Percentiles rank a stretch among this genome's conserved stretches.
Conservation (phyloP, 2,329 filamentous ascomycete genomes). For the Alternaria postmessia region DNA sequence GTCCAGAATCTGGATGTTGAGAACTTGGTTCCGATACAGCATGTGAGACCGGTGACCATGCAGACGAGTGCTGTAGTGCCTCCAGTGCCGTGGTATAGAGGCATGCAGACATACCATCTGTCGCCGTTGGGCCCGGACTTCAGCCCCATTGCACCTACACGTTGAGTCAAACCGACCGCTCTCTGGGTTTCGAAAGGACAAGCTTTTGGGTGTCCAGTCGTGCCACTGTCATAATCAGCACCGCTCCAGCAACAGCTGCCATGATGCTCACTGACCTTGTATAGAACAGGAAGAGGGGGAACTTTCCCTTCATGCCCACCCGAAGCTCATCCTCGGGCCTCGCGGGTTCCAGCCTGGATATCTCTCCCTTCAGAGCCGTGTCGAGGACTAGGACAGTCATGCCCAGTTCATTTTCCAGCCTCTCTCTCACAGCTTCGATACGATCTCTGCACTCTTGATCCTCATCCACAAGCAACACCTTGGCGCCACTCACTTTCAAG, state of each 20-base stretch:
- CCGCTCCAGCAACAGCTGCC: neutral
- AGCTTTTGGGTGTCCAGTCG: constrained; percentile 78
- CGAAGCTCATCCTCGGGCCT: constrained; percentile 66
- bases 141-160: constrained; percentile 49
- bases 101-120: constrained; percentile 80
- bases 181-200: constrained; percentile 66
- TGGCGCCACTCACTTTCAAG: constrained; percentile 64
- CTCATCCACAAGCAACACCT: constrained; percentile 57
- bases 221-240: constrained; percentile 62
- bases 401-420: constrained; percentile 64
- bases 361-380: constrained; percentile 56
- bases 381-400: constrained; percentile 66
- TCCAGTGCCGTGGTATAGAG: constrained; percentile 78
- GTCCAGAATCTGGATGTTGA: constrained; percentile 74
- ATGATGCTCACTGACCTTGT: constrained; percentile 60
- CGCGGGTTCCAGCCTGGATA: constrained; percentile 58
- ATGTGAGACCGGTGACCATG: constrained; percentile 63
- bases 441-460: constrained; percentile 61
- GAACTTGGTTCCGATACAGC: constrained; percentile 73
- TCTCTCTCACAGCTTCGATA: constrained; percentile 61
- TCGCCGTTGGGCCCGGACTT: constrained; percentile 57
- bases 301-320: constrained; percentile 59
- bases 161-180: constrained; percentile 51
- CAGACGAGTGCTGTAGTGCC: constrained; percentile 66
- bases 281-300: constrained; percentile 72